Evolutionary conservation across 495 filamentous ascomycete species (phyloP).

Genomic region (Penicillium riverlandense): DNA sequence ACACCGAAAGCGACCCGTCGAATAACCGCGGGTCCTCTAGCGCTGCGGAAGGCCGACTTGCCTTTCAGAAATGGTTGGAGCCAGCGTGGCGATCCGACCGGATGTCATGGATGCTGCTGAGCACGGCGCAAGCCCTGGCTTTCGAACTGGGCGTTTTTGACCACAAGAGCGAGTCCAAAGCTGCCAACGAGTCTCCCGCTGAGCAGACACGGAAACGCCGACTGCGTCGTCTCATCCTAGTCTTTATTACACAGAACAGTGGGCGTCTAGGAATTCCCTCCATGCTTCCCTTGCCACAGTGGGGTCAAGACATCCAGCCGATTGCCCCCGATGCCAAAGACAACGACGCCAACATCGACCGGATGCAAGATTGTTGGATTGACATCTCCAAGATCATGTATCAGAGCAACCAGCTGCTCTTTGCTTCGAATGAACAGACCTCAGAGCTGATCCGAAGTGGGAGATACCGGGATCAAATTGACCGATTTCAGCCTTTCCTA

Average conservation of each 20-base stretch:
- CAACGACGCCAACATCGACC: constrained; percentile 30
- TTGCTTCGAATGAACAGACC: constrained; percentile 75
- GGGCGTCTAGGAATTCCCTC: constrained; percentile 90
- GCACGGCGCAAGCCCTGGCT: constrained; percentile 78
- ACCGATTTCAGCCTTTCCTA: constrained; percentile 71
- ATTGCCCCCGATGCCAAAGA: constrained; percentile 18
- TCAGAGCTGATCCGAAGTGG: constrained; percentile 80
- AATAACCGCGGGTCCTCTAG: constrained; percentile 29
- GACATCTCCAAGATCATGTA: constrained; percentile 87
- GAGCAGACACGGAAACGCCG: constrained; percentile 74
- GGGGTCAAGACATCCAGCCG: constrained; percentile 45
- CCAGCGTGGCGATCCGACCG: constrained; percentile 94
- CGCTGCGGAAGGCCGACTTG: constrained; percentile 49
- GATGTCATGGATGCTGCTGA: constrained; percentile 98
- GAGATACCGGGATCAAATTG: constrained; percentile 70
- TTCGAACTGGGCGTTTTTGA: constrained; percentile 96
- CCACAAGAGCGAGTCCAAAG: constrained; percentile 51
- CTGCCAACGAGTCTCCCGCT: constrained; percentile 43
- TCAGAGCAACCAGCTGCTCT: constrained; percentile 73
- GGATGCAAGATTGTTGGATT: constrained; percentile 85
- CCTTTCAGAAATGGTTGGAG: constrained; percentile 91
- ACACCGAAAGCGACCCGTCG: constrained; percentile 28
- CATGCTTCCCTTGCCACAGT: constrained; percentile 66
- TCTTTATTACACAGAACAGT: constrained; percentile 86
- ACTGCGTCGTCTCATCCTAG: constrained; percentile 75